A percentile compares a stretch with the other conserved stretches of the same genome.
Evolutionary conservation across 306 rosid genomes (phyloP).

Genomic region (Vigna radiata): DNA sequence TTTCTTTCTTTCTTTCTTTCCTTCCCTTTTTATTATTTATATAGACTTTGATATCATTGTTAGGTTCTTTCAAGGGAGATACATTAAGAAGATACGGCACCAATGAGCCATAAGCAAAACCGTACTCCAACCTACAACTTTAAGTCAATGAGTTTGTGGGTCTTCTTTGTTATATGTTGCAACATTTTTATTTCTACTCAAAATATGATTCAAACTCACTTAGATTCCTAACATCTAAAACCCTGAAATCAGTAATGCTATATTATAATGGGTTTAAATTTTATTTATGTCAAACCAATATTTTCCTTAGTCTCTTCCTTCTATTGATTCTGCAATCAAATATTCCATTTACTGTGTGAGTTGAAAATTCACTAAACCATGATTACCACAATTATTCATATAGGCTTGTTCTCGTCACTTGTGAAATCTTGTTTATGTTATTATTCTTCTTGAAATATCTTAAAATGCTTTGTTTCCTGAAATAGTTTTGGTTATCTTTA

Average conservation of each 20-base stretch:
- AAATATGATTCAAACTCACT: too few species aligned
- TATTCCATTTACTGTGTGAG: conserved; percentile 26
- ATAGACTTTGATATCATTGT: too few species aligned
- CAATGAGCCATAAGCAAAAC: too few species aligned
- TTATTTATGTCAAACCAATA: background rate
- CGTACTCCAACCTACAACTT: too few species aligned
- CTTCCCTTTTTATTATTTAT: background rate
- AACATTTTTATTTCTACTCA: too few species aligned
- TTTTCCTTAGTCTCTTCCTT: conserved; percentile 25
- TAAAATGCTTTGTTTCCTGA: conserved; percentile 42
- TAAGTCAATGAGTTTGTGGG: too few species aligned
- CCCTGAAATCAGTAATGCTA: conserved; percentile 14
- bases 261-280: background rate
- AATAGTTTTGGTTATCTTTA: conserved; percentile 44
- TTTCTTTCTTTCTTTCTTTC: too few species aligned
- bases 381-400: conserved; percentile 8
- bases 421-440: conserved; percentile 15
- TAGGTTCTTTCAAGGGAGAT: too few species aligned
- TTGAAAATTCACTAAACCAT: conserved; percentile 19
- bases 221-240: background rate
- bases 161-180: too few species aligned
- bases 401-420: conserved; percentile 10
- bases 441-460: conserved; percentile 35
- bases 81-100: too few species aligned
- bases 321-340: conserved; percentile 29